Conservation (phyloP, 306 rosid genomes). For the Spatholobus suberectus region DNA sequence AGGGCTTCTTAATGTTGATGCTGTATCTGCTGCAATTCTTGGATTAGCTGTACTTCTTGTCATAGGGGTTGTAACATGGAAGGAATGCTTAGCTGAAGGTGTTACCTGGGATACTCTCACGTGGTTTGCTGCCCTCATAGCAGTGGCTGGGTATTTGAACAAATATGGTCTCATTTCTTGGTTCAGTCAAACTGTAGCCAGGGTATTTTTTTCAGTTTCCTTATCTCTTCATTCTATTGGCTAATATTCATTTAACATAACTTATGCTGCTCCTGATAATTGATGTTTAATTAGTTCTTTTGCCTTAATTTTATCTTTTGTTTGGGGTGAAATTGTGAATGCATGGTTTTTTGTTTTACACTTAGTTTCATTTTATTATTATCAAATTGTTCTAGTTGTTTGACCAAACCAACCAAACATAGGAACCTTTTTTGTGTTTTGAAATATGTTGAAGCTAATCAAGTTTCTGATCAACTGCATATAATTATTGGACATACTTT, state of each 20-base stretch:
- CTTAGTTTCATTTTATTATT: not conserved
- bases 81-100: no score
- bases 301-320: constrained; percentile 13
- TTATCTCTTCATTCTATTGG: not conserved
- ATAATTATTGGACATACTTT: constrained; percentile 9
- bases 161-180: no score
- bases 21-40: no score
- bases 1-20: no score
- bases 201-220: constrained; percentile 65
- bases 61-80: no score
- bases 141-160: no score
- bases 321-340: constrained; percentile 29
- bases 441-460: constrained; percentile 4
- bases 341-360: not conserved
- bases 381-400: constrained; percentile 19
- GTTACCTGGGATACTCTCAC: no score
- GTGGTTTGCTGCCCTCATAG: no score
- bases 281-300: constrained; percentile 1
- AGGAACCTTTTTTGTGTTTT: not conserved
- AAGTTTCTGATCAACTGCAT: not conserved
- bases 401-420: constrained; percentile 2
- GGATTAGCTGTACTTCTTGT: no score
- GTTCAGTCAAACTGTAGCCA: constrained; percentile 94
- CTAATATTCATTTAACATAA: constrained; percentile 11
- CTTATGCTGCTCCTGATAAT: not conserved